Conservation (phyloP, 192 early-diverging fungal genomes). For the Gonapodya prolifera region DNA sequence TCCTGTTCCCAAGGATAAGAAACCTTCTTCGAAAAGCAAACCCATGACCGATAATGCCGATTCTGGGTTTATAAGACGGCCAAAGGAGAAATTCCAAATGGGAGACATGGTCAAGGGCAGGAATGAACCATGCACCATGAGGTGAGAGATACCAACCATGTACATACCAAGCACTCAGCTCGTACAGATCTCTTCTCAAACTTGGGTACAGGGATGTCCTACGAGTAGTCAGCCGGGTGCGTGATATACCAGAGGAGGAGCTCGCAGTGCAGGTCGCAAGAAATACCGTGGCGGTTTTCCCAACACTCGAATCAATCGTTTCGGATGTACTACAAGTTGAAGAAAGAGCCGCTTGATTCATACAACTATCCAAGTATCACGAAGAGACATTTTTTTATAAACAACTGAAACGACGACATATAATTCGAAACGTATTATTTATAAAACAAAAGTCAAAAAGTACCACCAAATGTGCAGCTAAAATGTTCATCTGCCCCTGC, state of each 20-base stretch:
- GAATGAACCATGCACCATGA: constrained; percentile 72
- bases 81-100: constrained; percentile 57
- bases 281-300: background rate
- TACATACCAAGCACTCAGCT: background rate
- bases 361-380: no score
- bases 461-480: no score
- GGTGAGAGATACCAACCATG: constrained; percentile 18
- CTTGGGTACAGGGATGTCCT: background rate
- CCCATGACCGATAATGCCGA: background rate
- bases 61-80: constrained; percentile 21
- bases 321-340: no score
- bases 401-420: no score
- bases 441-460: no score
- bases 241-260: background rate
- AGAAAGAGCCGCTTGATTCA: no score
- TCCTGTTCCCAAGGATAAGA: constrained; percentile 8
- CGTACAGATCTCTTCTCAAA: background rate
- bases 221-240: background rate
- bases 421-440: no score
- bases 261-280: background rate
- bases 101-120: constrained; percentile 64
- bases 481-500: no score
- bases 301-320: background rate
- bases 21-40: background rate
- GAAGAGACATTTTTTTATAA: no score